Conservation (phyloP, 2,329 filamentous ascomycete genomes). For the Calcarisporium arbuscula region DNA sequence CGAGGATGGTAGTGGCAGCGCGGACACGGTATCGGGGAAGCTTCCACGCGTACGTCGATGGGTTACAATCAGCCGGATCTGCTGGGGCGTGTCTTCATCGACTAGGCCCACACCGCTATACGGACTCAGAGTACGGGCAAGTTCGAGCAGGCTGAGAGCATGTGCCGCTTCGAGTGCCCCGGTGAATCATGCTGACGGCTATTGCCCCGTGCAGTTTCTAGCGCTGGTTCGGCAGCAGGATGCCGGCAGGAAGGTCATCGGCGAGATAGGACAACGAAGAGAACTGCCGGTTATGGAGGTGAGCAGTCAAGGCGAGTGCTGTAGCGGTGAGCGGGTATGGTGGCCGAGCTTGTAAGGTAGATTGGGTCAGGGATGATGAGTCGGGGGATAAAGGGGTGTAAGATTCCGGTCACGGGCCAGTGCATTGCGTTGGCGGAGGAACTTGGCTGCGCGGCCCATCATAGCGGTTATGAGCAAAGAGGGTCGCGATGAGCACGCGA, state of each 20-base stretch:
- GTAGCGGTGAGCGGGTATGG: not conserved
- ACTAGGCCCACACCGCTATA: slow-evolving; percentile 2
- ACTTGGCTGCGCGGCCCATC: too few relatives aligned
- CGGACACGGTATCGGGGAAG: slow-evolving; percentile 1
- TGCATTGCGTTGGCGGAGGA: too few relatives aligned
- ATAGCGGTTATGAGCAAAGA: too few relatives aligned
- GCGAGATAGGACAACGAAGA: slow-evolving; percentile 2
- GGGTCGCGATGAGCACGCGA: too few relatives aligned
- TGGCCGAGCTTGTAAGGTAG: slow-evolving; percentile 1
- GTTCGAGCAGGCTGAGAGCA: not conserved
- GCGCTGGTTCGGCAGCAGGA: not conserved
- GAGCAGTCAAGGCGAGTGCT: not conserved
- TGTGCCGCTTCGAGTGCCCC: not conserved
- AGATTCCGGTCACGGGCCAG: too few relatives aligned
- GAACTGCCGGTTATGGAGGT: not conserved
- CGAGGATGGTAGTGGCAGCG: too few relatives aligned
- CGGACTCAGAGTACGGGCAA: not conserved
- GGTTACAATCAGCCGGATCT: too few relatives aligned
- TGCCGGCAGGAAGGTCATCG: not conserved
- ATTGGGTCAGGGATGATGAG: too few relatives aligned
- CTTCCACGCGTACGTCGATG: slow-evolving; percentile 1
- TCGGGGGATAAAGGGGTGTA: too few relatives aligned
- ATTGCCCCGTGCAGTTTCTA: too few relatives aligned
- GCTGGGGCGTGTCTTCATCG: slow-evolving; percentile 1
- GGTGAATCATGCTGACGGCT: not conserved